A percentile compares a stretch with the other conserved stretches of the same genome.
phyloP scores from a whole-genome alignment of 83 land plant genomes.

The Picea abies region DNA sequence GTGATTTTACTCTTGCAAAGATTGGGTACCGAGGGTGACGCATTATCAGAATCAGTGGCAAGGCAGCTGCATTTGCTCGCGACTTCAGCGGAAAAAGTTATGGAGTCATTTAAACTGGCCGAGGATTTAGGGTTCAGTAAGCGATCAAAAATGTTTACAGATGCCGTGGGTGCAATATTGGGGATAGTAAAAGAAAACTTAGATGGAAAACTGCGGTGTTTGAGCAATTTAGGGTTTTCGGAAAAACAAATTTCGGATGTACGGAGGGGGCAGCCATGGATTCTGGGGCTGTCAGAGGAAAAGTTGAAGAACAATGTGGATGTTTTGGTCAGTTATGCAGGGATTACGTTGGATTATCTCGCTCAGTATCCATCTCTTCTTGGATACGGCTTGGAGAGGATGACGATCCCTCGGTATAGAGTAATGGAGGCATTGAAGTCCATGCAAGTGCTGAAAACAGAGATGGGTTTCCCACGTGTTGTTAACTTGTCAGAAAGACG shows the following conservation, averaged over 20 bases:
- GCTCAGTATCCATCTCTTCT: too few species aligned
- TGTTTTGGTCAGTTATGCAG: too few species aligned
- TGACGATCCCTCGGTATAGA: too few species aligned
- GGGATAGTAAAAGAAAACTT: background rate
- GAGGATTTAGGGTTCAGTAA: background rate
- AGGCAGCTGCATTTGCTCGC: background rate
- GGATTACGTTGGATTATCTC: too few species aligned
- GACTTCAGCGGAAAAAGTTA: background rate
- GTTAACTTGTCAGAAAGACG: background rate
- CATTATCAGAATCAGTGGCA: background rate
- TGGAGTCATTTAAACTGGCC: background rate
- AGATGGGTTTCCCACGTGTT: background rate
- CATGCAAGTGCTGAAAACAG: background rate
- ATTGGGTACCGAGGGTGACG: background rate
- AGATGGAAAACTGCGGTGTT: background rate
- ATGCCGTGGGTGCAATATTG: background rate
- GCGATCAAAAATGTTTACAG: background rate
- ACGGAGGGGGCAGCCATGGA: background rate
- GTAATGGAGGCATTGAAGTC: too few species aligned
- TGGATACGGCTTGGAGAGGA: too few species aligned
- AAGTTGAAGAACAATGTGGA: background rate
- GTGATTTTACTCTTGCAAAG: too few species aligned
- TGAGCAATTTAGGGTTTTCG: background rate
- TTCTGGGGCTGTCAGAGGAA: conserved; percentile 10
- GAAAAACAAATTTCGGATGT: background rate